A percentile compares a stretch with the other conserved stretches of the same genome.
phyloP scores from a whole-genome alignment of 352 stramenopile species.

The Aphanomyces astaci region DNA sequence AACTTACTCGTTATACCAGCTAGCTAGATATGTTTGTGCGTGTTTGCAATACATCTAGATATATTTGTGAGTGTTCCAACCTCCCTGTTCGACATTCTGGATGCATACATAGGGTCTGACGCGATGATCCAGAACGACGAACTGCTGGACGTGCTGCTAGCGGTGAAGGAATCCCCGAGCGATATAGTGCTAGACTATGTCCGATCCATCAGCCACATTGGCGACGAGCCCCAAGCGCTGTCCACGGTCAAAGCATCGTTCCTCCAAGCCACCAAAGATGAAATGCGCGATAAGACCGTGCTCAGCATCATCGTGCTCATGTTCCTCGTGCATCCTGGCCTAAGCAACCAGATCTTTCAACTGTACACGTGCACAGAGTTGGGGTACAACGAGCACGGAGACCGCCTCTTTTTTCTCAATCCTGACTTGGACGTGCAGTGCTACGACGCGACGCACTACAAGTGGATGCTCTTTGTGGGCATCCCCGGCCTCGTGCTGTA shows the following conservation, averaged over 20 bases:
- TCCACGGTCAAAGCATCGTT: neutral
- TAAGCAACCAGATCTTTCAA: constrained; percentile 14
- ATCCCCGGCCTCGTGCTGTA: neutral
- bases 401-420: constrained; percentile 1
- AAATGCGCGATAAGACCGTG: neutral
- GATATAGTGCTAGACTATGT: neutral
- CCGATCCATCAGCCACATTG: neutral
- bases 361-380: constrained; percentile 2
- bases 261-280: neutral
- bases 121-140: neutral
- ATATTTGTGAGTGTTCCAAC: too few species aligned
- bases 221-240: neutral
- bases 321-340: constrained; percentile 11
- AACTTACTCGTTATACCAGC: too few species aligned
- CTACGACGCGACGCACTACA: neutral
- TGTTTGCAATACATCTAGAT: too few species aligned
- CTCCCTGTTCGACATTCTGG: too few species aligned
- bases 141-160: neutral
- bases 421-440: constrained; percentile 11
- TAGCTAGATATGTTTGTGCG: too few species aligned
- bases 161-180: neutral
- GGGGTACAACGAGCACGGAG: neutral
- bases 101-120: neutral
- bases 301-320: constrained; percentile 13
- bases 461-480: constrained; percentile 8